Percentiles rank a stretch among this genome's conserved stretches.
Conservation (phyloP, 129 eudicot genomes). For the Silybum marianum region DNA sequence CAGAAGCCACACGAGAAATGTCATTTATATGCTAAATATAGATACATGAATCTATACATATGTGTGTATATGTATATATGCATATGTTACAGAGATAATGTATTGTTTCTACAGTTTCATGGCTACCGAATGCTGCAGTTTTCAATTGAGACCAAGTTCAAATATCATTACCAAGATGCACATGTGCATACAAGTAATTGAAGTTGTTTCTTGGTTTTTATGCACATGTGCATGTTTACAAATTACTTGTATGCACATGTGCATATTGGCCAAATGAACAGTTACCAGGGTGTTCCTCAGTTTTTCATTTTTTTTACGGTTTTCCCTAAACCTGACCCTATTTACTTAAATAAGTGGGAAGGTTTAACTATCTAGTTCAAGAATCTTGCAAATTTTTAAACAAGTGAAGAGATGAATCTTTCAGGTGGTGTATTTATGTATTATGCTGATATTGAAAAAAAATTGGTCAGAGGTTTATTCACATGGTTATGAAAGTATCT, state of each 20-base stretch:
- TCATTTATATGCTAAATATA: neutral
- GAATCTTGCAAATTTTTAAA: neutral
- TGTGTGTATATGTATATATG: neutral
- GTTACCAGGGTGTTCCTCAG: no score
- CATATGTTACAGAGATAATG: neutral
- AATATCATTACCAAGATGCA: no score
- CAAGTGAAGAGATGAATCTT: conserved; percentile 1
- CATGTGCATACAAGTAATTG: no score
- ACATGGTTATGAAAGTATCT: neutral
- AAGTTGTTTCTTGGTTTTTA: no score
- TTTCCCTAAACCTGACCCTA: no score
- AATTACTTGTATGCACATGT: no score
- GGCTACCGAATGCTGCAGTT: neutral
- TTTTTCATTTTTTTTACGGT: no score
- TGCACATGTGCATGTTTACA: no score
- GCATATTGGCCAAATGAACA: no score
- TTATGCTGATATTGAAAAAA: neutral
- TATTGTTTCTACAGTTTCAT: neutral
- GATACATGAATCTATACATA: neutral
- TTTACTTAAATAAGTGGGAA: neutral
- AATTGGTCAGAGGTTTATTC: neutral
- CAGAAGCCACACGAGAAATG: conserved; percentile 1
- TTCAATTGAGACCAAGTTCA: neutral
- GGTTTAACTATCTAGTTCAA: neutral
- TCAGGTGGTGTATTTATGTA: neutral